These are phyloP conservation scores for Leptomonas seymouri DNA, from an alignment of 208 protist species.

Conservation along the genomic window DNA sequence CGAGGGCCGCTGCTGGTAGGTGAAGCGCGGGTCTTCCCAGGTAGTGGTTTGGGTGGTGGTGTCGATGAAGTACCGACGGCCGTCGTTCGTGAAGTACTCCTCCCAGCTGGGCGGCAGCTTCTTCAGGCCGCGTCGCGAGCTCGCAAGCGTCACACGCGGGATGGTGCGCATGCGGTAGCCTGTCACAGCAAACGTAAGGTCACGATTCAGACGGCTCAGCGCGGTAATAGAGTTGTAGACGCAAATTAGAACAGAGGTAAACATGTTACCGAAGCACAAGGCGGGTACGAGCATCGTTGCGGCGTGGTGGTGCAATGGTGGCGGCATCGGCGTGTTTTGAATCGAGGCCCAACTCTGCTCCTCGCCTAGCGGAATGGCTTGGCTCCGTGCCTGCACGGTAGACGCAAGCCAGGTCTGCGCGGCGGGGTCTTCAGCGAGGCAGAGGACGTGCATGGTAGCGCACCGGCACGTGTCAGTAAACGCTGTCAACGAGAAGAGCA, in stretches of 20 bases:
- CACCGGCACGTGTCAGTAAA: conserved; percentile 73
- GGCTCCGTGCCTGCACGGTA: conserved; percentile 65
- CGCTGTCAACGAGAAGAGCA: conserved; percentile 81
- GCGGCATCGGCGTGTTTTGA: conserved; percentile 77
- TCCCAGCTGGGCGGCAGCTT: conserved; percentile 74
- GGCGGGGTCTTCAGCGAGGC: conserved; percentile 74
- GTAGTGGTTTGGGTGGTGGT: conserved; percentile 56
- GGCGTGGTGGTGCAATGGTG: conserved; percentile 74
- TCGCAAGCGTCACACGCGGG: conserved; percentile 57
- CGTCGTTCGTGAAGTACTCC: conserved; percentile 81
- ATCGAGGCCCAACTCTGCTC: conserved; percentile 75
- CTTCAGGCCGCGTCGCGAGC: conserved; percentile 39
- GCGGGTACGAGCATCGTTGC: conserved; percentile 72
- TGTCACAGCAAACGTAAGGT: conserved; percentile 69
- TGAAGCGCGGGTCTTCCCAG: conserved; percentile 69
- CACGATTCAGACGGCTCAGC: conserved; percentile 62
- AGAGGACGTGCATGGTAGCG: conserved; percentile 79
- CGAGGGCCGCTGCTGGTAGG: conserved; percentile 12
- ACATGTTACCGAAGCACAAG: conserved; percentile 84
- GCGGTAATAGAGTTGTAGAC: conserved; percentile 84
- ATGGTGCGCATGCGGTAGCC: conserved; percentile 78
- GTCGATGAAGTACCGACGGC: conserved; percentile 75
- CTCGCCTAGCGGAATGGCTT: conserved; percentile 58
- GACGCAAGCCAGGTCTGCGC: conserved; percentile 76
- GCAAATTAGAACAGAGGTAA: conserved; percentile 79